Conservation (phyloP, 2,329 filamentous ascomycete genomes). For the Pleomassaria siparia region DNA sequence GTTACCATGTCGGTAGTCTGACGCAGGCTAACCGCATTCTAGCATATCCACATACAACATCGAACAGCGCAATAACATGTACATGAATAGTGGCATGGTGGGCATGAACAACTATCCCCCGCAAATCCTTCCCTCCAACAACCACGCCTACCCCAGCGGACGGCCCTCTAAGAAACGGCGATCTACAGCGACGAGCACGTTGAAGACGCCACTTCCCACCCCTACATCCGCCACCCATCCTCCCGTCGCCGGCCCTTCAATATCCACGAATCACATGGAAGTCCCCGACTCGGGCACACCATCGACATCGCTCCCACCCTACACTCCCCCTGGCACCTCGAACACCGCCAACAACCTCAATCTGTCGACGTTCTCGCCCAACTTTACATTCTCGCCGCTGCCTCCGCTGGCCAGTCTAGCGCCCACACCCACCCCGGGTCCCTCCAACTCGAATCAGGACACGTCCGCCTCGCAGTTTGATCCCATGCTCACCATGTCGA, state of each 20-base stretch:
- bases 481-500: constrained; percentile 46
- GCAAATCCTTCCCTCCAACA: constrained; percentile 25
- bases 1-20: background rate
- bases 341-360: constrained; percentile 18
- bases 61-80: constrained; percentile 42
- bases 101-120: constrained; percentile 29
- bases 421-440: constrained; percentile 32
- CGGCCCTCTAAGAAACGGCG: constrained; percentile 40
- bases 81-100: constrained; percentile 34
- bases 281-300: constrained; percentile 22
- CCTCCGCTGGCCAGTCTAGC: constrained; percentile 37
- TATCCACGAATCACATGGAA: constrained; percentile 23
- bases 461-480: constrained; percentile 28
- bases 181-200: constrained; percentile 29
- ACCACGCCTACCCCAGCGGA: constrained; percentile 30
- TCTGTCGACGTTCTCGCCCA: constrained; percentile 44
- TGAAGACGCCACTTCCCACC: constrained; percentile 28
- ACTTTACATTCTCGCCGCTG: constrained; percentile 42
- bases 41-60: constrained; percentile 40
- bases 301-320: constrained; percentile 26
- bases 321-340: constrained; percentile 26
- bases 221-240: constrained; percentile 35
- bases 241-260: constrained; percentile 18
- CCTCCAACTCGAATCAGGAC: constrained; percentile 19
- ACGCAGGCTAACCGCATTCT: constrained; percentile 1